Conservation (phyloP, 129 eudicot genomes). For the Chrysanthemum makinoi region DNA sequence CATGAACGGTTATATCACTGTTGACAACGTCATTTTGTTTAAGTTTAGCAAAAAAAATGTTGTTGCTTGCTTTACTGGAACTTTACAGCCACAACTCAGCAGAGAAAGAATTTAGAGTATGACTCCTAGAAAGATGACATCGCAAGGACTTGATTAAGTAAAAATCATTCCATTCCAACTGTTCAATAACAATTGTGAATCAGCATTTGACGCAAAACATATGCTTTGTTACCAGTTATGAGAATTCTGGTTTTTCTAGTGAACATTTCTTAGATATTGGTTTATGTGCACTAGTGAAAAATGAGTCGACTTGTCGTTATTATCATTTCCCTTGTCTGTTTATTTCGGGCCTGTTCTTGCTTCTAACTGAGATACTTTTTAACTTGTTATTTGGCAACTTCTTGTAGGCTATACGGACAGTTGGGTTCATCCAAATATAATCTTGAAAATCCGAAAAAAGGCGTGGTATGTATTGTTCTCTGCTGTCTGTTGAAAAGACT, state of each 20-base stretch:
- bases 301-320: background rate
- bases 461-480: constrained; percentile 61
- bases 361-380: background rate
- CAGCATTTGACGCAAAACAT: too few relatives aligned
- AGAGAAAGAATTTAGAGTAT: background rate
- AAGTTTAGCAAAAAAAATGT: too few relatives aligned
- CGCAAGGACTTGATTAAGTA: background rate
- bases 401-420: constrained; percentile 87
- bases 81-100: background rate
- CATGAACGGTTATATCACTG: too few relatives aligned
- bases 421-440: constrained; percentile 96
- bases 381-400: constrained; percentile 13
- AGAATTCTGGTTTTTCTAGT: background rate
- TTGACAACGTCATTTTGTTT: background rate
- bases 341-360: background rate
- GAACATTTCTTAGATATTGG: background rate
- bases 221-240: background rate
- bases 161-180: background rate
- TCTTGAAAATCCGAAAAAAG: constrained; percentile 87
- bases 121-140: background rate
- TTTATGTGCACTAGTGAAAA: background rate
- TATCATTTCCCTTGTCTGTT: background rate
- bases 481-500: background rate
- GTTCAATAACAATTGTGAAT: background rate
- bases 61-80: background rate